Conservation (phyloP, 2,329 filamentous ascomycete species). For the Lachnellula occidentalis region DNA sequence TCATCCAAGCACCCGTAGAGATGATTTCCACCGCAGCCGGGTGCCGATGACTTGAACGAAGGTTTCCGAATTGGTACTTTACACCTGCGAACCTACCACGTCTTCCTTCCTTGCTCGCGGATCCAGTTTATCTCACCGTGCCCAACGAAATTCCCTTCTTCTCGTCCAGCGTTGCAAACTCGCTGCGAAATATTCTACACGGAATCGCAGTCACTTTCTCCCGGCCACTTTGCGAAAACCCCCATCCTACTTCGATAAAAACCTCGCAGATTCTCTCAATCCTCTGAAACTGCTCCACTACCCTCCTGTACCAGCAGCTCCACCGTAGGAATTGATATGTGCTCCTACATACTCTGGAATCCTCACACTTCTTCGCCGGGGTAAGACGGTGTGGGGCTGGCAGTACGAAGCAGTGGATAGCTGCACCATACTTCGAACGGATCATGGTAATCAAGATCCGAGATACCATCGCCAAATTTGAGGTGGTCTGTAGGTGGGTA, state of each 20-base stretch:
- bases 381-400: constrained; percentile 39
- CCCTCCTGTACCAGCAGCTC: constrained; percentile 28
- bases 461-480: constrained; percentile 32
- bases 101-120: constrained; percentile 18
- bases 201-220: constrained; percentile 36
- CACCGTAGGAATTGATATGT: constrained; percentile 30
- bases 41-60: constrained; percentile 39
- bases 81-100: constrained; percentile 4
- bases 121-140: constrained; percentile 35
- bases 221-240: constrained; percentile 36
- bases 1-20: constrained; percentile 19
- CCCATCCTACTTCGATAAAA: constrained; percentile 35
- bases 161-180: constrained; percentile 17
- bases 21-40: constrained; percentile 40
- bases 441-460: constrained; percentile 46
- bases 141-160: constrained; percentile 37
- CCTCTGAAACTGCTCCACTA: constrained; percentile 42
- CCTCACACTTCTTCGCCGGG: constrained; percentile 43
- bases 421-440: constrained; percentile 39
- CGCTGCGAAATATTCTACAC: constrained; percentile 34
- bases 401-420: constrained; percentile 44
- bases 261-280: constrained; percentile 37
- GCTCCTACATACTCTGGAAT: constrained; percentile 40
- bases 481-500: constrained; percentile 39
- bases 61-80: constrained; percentile 40